A percentile compares a stretch with the other conserved stretches of the same genome.
Conservation (phyloP, 2,329 filamentous ascomycete genomes). For the Phoma sp. region DNA sequence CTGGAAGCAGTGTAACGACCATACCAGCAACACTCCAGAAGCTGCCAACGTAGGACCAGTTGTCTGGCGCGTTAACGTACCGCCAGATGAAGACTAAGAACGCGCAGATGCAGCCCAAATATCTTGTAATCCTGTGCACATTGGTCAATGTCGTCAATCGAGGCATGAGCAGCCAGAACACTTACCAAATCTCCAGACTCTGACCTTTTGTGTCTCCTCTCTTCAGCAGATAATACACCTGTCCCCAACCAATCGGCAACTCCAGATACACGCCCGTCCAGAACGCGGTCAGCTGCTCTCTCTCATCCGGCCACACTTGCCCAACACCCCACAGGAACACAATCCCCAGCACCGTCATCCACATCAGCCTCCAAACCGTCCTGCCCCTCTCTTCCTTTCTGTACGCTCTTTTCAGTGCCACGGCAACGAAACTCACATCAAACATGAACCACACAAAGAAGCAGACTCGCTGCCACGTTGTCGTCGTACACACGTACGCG, state of each 20-base stretch:
- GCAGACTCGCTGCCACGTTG: slow-evolving; percentile 42
- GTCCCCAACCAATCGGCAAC: slow-evolving; percentile 49
- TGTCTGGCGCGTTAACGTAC: slow-evolving; percentile 48
- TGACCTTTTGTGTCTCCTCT: slow-evolving; percentile 47
- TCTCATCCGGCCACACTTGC: slow-evolving; percentile 45
- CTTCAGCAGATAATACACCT: slow-evolving; percentile 38
- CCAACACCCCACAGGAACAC: slow-evolving; percentile 38
- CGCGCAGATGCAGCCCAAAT: slow-evolving; percentile 48
- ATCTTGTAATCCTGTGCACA: slow-evolving; percentile 44
- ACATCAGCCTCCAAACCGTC: slow-evolving; percentile 33
- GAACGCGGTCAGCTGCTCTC: slow-evolving; percentile 50
- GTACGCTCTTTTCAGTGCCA: slow-evolving; percentile 43
- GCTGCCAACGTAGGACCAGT: slow-evolving; percentile 49
- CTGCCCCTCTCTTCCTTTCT: slow-evolving; percentile 23
- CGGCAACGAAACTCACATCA: slow-evolving; percentile 44
- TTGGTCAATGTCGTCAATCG: neutral
- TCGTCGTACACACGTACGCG: slow-evolving; percentile 45
- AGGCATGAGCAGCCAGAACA: neutral
- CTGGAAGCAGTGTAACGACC: slow-evolving; percentile 47
- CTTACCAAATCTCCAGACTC: slow-evolving; percentile 50
- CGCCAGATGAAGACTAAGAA: slow-evolving; percentile 50
- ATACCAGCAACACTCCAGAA: slow-evolving; percentile 45
- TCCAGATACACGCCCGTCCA: slow-evolving; percentile 49
- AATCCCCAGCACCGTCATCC: slow-evolving; percentile 37
- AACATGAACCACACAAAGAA: slow-evolving; percentile 50